Conservation (phyloP, 768 basidiomycete species). For the Lentinus tigrinus region DNA sequence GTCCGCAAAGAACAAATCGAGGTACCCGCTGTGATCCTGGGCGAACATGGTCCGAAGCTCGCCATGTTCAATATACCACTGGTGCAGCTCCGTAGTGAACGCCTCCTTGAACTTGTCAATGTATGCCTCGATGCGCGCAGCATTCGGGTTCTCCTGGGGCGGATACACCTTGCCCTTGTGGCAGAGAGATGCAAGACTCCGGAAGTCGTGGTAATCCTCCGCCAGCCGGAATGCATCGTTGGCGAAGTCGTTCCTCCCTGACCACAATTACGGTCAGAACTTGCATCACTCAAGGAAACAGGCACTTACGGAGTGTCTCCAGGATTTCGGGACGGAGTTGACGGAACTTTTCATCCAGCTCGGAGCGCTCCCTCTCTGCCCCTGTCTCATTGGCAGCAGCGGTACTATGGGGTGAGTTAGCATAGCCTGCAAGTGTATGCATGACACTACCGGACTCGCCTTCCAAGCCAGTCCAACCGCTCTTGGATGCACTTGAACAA, state of each 20-base stretch:
- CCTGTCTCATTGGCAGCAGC: slow-evolving; percentile 47
- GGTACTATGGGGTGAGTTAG: slow-evolving; percentile 41
- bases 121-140: slow-evolving; percentile 63
- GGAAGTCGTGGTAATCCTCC: slow-evolving; percentile 84
- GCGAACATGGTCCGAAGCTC: slow-evolving; percentile 82
- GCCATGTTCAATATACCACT: slow-evolving; percentile 90
- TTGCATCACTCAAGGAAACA: not conserved
- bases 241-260: slow-evolving; percentile 68
- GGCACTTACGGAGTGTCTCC: slow-evolving; percentile 72
- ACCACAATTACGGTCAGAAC: not conserved
- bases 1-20: slow-evolving; percentile 72
- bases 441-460: slow-evolving; percentile 28
- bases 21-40: slow-evolving; percentile 63
- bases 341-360: slow-evolving; percentile 65
- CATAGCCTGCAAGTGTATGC: not conserved
- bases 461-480: slow-evolving; percentile 65
- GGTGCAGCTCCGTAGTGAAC: slow-evolving; percentile 87
- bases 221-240: slow-evolving; percentile 78
- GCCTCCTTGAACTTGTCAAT: slow-evolving; percentile 76
- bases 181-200: slow-evolving; percentile 81
- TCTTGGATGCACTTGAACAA: slow-evolving; percentile 70
- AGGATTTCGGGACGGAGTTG: slow-evolving; percentile 75
- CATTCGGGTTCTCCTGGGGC: slow-evolving; percentile 63
- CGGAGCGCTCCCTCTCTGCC: slow-evolving; percentile 53
- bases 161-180: slow-evolving; percentile 64